A percentile compares a stretch with the other conserved stretches of the same genome.
These are phyloP conservation scores for Blakeslea trispora DNA, from an alignment of 371 early-diverging fungal species.

Conservation along the genomic window DNA sequence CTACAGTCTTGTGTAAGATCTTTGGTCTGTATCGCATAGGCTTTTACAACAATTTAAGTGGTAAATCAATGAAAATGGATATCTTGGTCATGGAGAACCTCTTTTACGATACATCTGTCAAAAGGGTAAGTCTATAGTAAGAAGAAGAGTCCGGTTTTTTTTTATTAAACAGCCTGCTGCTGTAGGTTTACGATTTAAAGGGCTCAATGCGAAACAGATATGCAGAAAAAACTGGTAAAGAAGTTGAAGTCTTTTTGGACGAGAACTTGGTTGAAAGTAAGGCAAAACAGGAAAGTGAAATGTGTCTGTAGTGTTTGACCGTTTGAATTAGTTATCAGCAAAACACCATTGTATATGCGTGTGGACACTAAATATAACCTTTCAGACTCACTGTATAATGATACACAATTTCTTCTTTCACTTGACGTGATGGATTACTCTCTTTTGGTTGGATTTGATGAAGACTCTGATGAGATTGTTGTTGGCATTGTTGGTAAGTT, in stretches of 20 bases:
- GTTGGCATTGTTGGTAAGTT: conserved; percentile 88
- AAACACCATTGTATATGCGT: conserved; percentile 86
- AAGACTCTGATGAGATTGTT: conserved; percentile 76
- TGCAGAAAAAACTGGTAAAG: conserved; percentile 81
- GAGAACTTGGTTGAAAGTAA: conserved; percentile 87
- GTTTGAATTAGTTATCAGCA: conserved; percentile 58
- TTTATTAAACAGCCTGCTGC: conserved; percentile 7
- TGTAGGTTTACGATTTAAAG: conserved; percentile 89
- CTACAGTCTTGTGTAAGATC: conserved; percentile 89
- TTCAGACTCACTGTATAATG: conserved; percentile 80
- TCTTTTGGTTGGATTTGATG: conserved; percentile 88
- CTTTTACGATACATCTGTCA: conserved; percentile 80
- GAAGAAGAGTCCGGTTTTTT: not conserved
- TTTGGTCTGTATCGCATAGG: conserved; percentile 91
- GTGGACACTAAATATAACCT: conserved; percentile 84
- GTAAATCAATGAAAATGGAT: conserved; percentile 84
- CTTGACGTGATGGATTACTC: conserved; percentile 97
- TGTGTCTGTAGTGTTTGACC: not conserved
- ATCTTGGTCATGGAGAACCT: conserved; percentile 95
- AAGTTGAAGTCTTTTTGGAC: conserved; percentile 88
- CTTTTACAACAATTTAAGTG: conserved; percentile 78
- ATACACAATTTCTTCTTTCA: conserved; percentile 84
- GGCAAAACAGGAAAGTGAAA: not conserved
- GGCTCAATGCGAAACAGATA: conserved; percentile 94
- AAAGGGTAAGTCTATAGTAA: conserved; percentile 54